Conservation (phyloP, 371 early-diverging fungal genomes). For the Lichtheimia ornata region DNA sequence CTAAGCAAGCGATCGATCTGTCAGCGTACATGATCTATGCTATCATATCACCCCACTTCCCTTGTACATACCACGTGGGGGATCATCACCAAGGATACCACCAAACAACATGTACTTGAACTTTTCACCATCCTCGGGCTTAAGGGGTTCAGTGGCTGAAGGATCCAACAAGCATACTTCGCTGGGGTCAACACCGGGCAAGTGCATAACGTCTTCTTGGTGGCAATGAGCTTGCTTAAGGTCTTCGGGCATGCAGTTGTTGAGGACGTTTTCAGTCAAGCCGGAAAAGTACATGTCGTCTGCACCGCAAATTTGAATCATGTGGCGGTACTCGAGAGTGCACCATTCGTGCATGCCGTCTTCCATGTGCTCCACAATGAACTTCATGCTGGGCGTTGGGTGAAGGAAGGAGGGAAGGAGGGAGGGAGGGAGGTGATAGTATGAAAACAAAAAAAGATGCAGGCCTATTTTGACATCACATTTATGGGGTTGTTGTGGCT, state of each 20-base stretch:
- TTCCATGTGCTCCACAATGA: slow-evolving; percentile 82
- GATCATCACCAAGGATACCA: slow-evolving; percentile 76
- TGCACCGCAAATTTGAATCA: slow-evolving; percentile 61
- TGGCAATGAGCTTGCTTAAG: slow-evolving; percentile 59
- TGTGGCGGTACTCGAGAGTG: slow-evolving; percentile 75
- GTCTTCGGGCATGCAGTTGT: slow-evolving; percentile 53
- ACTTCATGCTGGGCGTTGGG: slow-evolving; percentile 17
- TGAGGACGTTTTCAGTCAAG: slow-evolving; percentile 52
- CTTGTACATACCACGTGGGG: slow-evolving; percentile 58
- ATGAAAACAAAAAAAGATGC: no score
- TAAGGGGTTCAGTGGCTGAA: slow-evolving; percentile 54
- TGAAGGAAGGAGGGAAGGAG: no score
- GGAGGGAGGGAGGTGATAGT: no score
- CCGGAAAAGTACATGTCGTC: slow-evolving; percentile 63
- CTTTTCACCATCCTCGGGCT: slow-evolving; percentile 68
- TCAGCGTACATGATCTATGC: background rate
- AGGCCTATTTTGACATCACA: no score
- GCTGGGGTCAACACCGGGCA: slow-evolving; percentile 56
- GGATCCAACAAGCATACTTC: slow-evolving; percentile 81
- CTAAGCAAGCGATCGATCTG: slow-evolving; percentile 27
- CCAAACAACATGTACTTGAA: slow-evolving; percentile 82
- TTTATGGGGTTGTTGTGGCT: no score
- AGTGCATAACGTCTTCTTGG: slow-evolving; percentile 58
- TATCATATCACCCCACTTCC: background rate
- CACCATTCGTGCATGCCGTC: slow-evolving; percentile 77